phyloP scores from a whole-genome alignment of 441 rosid species.

The Gossypium lobatum region DNA sequence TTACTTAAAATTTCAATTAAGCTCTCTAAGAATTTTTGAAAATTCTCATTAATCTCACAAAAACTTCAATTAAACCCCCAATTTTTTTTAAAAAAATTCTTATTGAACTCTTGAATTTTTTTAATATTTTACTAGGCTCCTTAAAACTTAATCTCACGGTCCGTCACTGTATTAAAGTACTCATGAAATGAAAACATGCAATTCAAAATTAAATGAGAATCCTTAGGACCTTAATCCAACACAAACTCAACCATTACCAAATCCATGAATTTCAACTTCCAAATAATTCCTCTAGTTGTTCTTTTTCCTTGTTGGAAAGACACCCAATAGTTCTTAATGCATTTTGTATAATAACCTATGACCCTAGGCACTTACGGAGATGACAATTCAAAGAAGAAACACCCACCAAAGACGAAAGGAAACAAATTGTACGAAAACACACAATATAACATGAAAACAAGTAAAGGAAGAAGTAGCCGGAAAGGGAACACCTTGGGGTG shows the following conservation, averaged over 20 bases:
- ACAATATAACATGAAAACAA: background rate
- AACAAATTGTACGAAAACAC: background rate
- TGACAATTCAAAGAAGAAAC: background rate
- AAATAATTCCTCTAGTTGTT: background rate
- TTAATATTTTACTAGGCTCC: too few species aligned
- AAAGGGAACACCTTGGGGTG: slow-evolving; percentile 26
- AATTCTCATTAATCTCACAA: too few species aligned
- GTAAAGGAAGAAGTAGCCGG: background rate
- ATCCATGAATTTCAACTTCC: background rate
- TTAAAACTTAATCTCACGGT: too few species aligned
- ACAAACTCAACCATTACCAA: background rate
- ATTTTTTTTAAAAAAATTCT: too few species aligned
- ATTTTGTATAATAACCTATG: background rate
- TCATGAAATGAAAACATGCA: background rate
- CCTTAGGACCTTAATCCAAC: background rate
- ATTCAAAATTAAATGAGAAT: background rate
- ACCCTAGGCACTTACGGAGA: background rate
- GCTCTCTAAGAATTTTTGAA: too few species aligned
- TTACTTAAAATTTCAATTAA: too few species aligned
- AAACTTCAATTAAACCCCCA: too few species aligned
- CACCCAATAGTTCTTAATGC: background rate
- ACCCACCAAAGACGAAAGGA: background rate
- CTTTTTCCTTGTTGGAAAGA: background rate
- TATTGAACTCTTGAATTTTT: too few species aligned
- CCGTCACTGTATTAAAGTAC: too few species aligned